Evolutionary conservation across 805 yeast species (phyloP).

Genomic region (Myxozyma kluyveri): DNA sequence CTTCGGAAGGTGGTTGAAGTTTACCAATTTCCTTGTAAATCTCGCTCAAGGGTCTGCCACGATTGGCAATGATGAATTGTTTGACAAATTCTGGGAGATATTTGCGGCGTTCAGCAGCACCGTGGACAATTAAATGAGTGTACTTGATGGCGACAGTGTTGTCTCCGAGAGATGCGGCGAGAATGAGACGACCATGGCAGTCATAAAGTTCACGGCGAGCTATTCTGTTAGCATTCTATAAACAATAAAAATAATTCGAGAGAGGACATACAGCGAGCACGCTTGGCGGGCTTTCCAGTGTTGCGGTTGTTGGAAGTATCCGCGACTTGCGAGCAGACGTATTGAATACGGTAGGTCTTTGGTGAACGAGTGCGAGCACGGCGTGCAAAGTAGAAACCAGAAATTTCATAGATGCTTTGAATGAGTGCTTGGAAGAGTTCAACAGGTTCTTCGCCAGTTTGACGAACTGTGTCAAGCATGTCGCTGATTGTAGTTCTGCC

Average conservation of each 20-base stretch:
- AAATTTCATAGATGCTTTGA: slow-evolving; percentile 17
- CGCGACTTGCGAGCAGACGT: slow-evolving; percentile 28
- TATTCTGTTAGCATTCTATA: background rate
- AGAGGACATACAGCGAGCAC: slow-evolving; percentile 13
- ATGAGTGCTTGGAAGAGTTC: slow-evolving; percentile 17
- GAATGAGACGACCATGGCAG: slow-evolving; percentile 26
- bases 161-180: slow-evolving; percentile 19
- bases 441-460: slow-evolving; percentile 29
- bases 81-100: slow-evolving; percentile 24
- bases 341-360: slow-evolving; percentile 23
- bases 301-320: slow-evolving; percentile 24
- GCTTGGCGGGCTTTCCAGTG: slow-evolving; percentile 12
- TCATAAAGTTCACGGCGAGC: slow-evolving; percentile 19
- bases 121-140: slow-evolving; percentile 23
- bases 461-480: slow-evolving; percentile 63
- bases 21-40: slow-evolving; percentile 15
- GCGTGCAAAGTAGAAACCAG: slow-evolving; percentile 26
- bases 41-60: slow-evolving; percentile 15
- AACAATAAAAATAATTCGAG: background rate
- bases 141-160: slow-evolving; percentile 20
- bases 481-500: slow-evolving; percentile 59
- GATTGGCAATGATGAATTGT: slow-evolving; percentile 11
- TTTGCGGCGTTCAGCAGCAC: slow-evolving; percentile 21
- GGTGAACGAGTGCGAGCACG: slow-evolving; percentile 21
- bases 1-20: slow-evolving; percentile 5